Base-by-base conservation (phyloP, 164 flowering plant genomes). In the Nymphaea colorata region DNA sequence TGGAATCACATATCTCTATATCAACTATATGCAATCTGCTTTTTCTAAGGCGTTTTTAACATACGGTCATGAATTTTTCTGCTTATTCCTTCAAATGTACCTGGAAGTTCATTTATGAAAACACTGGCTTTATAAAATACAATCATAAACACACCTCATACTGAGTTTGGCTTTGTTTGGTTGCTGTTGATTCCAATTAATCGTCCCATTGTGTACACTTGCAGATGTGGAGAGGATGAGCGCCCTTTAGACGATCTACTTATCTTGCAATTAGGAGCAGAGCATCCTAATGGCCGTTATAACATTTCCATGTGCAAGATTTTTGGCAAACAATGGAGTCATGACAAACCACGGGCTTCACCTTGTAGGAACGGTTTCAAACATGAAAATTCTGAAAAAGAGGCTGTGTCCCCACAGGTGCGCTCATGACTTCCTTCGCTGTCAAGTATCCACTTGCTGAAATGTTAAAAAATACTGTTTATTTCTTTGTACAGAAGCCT, bases 181-280 rank as follows among this genome's bases (percentile, higher is more conserved):
- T 25, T 25, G 36, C 36, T 25, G 36, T 25, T 25, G 36, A 25
- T 25, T 25, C 36, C 36, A 25, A 25, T 25, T 47, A 47, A 47
- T 4, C 55, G 11, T 47, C 12, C 55, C 55, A 47, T 6, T 6
- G 11, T 12, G 12, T 47, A 12, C 55, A 6, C 12, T 47, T 69
- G 68, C 79, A 93, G 98, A 69, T 93, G 98, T 18, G 96, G 98
- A 18, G 97, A 91, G 79, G 97, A 93, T 67, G 98, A 93, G 73
- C 93, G 87, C 17, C 98, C 98, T 57, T 78, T 91, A 44, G 82
- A 84, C 69, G 97, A 93, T 73, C 74, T 91, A 63, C 79, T 93
- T 59, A 72, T 93, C 43, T 73, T 93, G 78, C 94, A 81, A 71
- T 85, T 86, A 51, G 92, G 89, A 69, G 76, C 79, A 3, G 87